Evolutionary conservation across 2,329 filamentous ascomycete species (phyloP), one percentile per base, ranked within the genome.

Genomic region (Fonsecaea erecta): DNA sequence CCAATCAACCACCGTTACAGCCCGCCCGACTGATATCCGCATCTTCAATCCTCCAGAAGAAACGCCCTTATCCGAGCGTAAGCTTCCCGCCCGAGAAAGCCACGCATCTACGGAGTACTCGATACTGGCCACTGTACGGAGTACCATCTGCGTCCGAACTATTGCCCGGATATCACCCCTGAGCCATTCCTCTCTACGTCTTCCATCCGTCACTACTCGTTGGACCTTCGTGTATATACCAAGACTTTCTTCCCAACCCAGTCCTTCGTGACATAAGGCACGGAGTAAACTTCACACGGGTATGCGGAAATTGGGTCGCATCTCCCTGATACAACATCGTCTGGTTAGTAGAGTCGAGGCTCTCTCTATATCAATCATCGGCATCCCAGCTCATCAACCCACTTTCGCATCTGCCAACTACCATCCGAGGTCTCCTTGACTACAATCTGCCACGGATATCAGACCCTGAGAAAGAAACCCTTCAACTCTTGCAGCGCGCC

Each of bases 91-190:
- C 28, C 60, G 37, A 12, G 46, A 52, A 52, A 30, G 57, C 57
- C 57, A 59, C 56, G 51, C 60, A 51, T 34, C 37, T 40, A 24
- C 37, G 53, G 37, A 24, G 28, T 40, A 26, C 37, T 52, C n/a
- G n/a, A n/a, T n/a, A n/a, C n/a, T n/a, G n/a, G n/a, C n/a, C n/a
- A n/a, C n/a, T n/a, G n/a, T n/a, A n/a, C n/a, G n/a, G n/a, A n/a
- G n/a, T 61, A 55, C n/a, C 37, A 37, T 37, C 48, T 55, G 48
- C 21, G 32, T 55, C 63, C 63, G 48, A 66, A 63, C 59, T 16
- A 62, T 66, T 66, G 59, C 63, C 63, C 63, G 63, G 48, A 40
- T 5, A 60, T 51, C 46, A 52, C 35, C 60, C 52, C 37, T 48
- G 35, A 26, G 37, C 37, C 2, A 46, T 53, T 53, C 26, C 26